phyloP scores from a whole-genome alignment of 2,329 filamentous ascomycete species.

The Chalara sp. region DNA sequence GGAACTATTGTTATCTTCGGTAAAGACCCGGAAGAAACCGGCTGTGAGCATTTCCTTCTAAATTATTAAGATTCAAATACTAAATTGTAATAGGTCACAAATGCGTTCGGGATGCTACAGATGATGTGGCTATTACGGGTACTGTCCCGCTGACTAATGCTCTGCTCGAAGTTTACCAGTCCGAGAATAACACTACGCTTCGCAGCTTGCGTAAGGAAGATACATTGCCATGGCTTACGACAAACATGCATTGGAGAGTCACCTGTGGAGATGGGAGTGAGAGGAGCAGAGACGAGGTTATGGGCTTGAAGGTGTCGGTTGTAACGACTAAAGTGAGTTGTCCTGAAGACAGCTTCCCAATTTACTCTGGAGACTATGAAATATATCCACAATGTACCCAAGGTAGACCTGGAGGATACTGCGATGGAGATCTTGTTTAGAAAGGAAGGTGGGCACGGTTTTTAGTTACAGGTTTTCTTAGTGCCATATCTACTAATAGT shows the following conservation, averaged over 20 bases:
- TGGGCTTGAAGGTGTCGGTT: slow-evolving; percentile 22
- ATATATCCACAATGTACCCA: slow-evolving; percentile 22
- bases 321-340: slow-evolving; percentile 21
- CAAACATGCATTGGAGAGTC: slow-evolving; percentile 26
- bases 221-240: slow-evolving; percentile 26
- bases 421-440: slow-evolving; percentile 3
- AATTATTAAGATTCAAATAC: too few relatives aligned
- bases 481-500: too few relatives aligned
- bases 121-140: slow-evolving; percentile 29
- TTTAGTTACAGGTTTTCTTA: too few relatives aligned
- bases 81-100: slow-evolving; percentile 4
- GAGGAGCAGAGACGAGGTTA: slow-evolving; percentile 16
- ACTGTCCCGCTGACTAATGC: slow-evolving; percentile 32
- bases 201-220: slow-evolving; percentile 23
- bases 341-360: slow-evolving; percentile 13
- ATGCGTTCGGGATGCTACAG: slow-evolving; percentile 24
- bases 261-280: slow-evolving; percentile 17
- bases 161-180: slow-evolving; percentile 25
- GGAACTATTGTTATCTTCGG: slow-evolving; percentile 33
- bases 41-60: slow-evolving; percentile 17
- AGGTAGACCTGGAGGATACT: slow-evolving; percentile 17
- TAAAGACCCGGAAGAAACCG: slow-evolving; percentile 24
- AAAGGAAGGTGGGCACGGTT: background rate
- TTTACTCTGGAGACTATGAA: slow-evolving; percentile 22
- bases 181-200: slow-evolving; percentile 15